Base-by-base conservation (phyloP, 2,329 filamentous ascomycete species). In the Apiospora malaysiana region DNA sequence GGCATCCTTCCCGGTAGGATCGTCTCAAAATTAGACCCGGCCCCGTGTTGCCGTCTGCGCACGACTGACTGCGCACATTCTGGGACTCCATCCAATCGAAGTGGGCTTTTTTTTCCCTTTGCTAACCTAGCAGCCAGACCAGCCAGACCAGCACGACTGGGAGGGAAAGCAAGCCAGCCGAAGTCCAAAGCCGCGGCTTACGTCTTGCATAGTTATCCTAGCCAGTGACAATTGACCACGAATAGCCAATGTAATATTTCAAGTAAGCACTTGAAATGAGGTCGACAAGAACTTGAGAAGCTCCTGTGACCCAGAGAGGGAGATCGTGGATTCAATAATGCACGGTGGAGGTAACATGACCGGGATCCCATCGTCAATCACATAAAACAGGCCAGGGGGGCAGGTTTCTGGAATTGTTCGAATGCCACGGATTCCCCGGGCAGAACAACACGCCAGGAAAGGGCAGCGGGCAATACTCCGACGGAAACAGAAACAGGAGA, bases 381-480 rank as follows among this genome's bases (percentile, higher is more conserved):
- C 56, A 40, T 37, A 63, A 37, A 63, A 63, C 27, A 14, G 40
- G 56, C 56, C 56, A 63, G 56, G 56, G 56, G 56, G 32, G 12
- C n/a, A 45, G 56, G 21, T 63, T 63, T 63, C 56, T 63, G 56
- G 56, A 63, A 63, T 63, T 63, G 32, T 63, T 63, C 56, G 32
- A 63, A 63, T 63, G 56, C 18, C 18, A 63, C 56, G 32, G 56
- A 63, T 40, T 40, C 27, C 56, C 56, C 32, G 56, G 56, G 56
- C 27, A n/a, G 45, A 32, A 32, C 32, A 32, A 32, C 32, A 32
- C 32, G 45, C 42, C 42, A 45, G 45, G 12, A 18, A 18, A 27
- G 51, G 16, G 16, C 27, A 37, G 51, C 51, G 27, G 56, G 56
- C 56, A 40, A 40, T 8, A 63, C 56, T 40, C 56, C 56, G 32